These are phyloP conservation scores for Xylaria acuta DNA, from an alignment of 495 filamentous ascomycete genomes.

Conservation along the genomic window DNA sequence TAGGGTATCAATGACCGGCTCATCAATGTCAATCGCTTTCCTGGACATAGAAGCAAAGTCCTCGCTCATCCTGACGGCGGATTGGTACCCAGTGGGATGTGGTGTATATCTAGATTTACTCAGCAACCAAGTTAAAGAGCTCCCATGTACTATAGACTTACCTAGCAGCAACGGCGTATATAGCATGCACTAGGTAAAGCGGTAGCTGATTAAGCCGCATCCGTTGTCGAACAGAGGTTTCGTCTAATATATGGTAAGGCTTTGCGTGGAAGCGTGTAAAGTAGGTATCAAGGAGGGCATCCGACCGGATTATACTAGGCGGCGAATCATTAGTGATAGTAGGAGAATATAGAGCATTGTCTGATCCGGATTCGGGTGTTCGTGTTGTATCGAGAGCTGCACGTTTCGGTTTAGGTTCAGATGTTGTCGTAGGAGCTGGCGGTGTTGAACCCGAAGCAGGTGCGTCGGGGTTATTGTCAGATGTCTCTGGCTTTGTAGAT, in stretches of 20 bases:
- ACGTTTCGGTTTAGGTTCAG: conserved; percentile 37
- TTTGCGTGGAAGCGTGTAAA: conserved; percentile 79
- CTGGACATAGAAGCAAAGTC: conserved; percentile 72
- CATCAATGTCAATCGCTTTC: conserved; percentile 74
- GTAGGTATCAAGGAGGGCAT: conserved; percentile 74
- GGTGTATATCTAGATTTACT: conserved; percentile 62
- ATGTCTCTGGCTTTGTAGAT: conserved; percentile 20
- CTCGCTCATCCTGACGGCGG: conserved; percentile 64
- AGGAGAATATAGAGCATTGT: conserved; percentile 47
- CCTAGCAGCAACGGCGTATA: conserved; percentile 75
- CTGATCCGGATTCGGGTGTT: conserved; percentile 34
- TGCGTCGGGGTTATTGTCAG: conserved; percentile 7
- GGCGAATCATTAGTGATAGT: conserved; percentile 47
- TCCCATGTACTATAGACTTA: conserved; percentile 43
- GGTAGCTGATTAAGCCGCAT: conserved; percentile 71
- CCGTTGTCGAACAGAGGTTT: conserved; percentile 69
- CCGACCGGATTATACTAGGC: conserved; percentile 52
- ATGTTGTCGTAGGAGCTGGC: conserved; percentile 22
- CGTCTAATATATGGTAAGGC: conserved; percentile 79
- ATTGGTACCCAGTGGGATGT: conserved; percentile 65
- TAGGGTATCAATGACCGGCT: conserved; percentile 75
- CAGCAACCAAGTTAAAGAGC: conserved; percentile 14
- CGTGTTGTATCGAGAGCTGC: conserved; percentile 31
- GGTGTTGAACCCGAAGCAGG: conserved; percentile 20
- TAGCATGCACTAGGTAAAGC: conserved; percentile 66